A percentile compares a stretch with the other conserved stretches of the same genome.
Conservation (phyloP, 2,329 filamentous ascomycete species). For the Talaromyces sp. region DNA sequence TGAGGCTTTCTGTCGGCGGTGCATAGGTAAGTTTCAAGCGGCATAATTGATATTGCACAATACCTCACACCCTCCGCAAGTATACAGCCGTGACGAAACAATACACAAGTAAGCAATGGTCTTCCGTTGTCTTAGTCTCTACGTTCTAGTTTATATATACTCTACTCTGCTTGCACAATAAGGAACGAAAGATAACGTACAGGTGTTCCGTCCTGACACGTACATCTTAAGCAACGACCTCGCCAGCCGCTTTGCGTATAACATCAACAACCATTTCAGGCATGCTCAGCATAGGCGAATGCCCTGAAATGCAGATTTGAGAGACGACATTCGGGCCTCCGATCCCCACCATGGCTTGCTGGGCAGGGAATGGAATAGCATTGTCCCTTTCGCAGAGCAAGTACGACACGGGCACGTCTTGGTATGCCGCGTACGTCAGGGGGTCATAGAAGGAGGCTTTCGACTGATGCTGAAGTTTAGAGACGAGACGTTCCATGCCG, state of each 20-base stretch:
- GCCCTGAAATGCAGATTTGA: not conserved
- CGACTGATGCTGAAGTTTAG: not conserved
- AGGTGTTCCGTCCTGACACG: too few species aligned
- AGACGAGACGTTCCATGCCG: not conserved
- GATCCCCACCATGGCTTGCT: not conserved
- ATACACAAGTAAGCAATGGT: too few species aligned
- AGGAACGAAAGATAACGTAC: too few species aligned
- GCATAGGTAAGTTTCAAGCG: too few species aligned
- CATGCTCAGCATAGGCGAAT: not conserved
- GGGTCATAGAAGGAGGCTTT: not conserved
- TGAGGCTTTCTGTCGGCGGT: too few species aligned
- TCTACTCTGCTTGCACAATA: too few species aligned
- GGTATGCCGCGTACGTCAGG: not conserved
- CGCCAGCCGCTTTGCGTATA: not conserved
- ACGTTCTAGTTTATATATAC: too few species aligned
- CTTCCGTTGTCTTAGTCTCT: too few species aligned
- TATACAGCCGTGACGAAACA: too few species aligned
- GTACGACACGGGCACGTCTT: not conserved
- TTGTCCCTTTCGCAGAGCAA: not conserved
- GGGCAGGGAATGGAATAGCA: not conserved
- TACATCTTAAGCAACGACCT: not conserved
- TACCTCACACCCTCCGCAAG: too few species aligned
- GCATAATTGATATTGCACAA: too few species aligned
- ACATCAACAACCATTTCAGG: not conserved
- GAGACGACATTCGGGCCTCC: not conserved